These are phyloP conservation scores for Nakazawaea wickerhamii DNA, from an alignment of 805 yeast species.

Conservation along the genomic window DNA sequence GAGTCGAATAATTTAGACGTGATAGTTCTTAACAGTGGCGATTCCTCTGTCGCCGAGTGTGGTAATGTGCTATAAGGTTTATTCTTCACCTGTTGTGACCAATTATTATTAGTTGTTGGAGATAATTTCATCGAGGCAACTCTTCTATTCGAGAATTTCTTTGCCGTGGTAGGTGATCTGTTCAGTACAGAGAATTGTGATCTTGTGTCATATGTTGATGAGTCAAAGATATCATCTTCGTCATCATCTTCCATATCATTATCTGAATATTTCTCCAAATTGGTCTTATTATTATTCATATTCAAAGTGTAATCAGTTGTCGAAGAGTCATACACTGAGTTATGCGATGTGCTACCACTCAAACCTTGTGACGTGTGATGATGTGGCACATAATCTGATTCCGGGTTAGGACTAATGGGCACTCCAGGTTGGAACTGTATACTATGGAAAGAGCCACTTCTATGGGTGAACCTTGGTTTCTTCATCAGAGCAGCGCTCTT, in stretches of 20 bases:
- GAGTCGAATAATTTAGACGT: slow-evolving; percentile 70
- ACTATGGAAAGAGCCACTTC: slow-evolving; percentile 10
- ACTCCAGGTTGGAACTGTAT: not conserved
- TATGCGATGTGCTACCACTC: not conserved
- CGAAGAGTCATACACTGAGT: slow-evolving; percentile 1
- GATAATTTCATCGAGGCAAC: slow-evolving; percentile 9
- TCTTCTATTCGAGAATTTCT: slow-evolving; percentile 11
- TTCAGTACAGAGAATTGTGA: slow-evolving; percentile 9
- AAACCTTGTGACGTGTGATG: not conserved
- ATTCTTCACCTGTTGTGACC: slow-evolving; percentile 15
- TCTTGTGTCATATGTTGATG: slow-evolving; percentile 10
- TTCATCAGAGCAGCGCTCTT: not conserved
- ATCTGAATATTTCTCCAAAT: slow-evolving; percentile 4
- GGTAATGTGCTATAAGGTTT: slow-evolving; percentile 21
- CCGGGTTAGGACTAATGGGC: not conserved
- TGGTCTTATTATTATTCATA: not conserved
- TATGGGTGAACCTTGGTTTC: slow-evolving; percentile 9
- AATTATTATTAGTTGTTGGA: slow-evolving; percentile 9
- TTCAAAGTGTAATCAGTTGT: slow-evolving; percentile 3
- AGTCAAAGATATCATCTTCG: slow-evolving; percentile 8
- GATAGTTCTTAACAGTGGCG: slow-evolving; percentile 51
- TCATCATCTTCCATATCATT: slow-evolving; percentile 10
- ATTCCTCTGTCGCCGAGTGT: not conserved
- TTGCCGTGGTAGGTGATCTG: slow-evolving; percentile 1
- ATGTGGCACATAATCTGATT: not conserved